Evolutionary conservation across 2,329 filamentous ascomycete genomes (phyloP).

Genomic region (Mariannaea sp.): DNA sequence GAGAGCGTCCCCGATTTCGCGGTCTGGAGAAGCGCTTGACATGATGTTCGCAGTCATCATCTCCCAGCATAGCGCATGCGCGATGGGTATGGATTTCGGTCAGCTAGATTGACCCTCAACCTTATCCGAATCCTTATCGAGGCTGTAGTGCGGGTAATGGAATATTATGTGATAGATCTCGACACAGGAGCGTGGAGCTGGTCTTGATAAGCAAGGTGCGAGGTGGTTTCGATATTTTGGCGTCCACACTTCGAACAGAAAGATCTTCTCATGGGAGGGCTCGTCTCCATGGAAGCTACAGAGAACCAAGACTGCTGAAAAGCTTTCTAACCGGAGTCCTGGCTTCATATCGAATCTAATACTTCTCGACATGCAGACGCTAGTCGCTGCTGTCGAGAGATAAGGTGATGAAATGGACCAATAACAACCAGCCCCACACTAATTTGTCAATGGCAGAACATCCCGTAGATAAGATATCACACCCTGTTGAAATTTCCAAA

Average conservation of each 20-base stretch:
- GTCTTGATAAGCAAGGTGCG: neutral
- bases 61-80: slow-evolving; percentile 1
- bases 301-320: slow-evolving; percentile 1
- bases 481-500: neutral
- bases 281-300: neutral
- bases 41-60: neutral
- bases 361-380: neutral
- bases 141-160: neutral
- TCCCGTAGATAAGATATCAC: neutral
- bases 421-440: neutral
- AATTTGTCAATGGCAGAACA: neutral
- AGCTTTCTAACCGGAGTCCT: neutral
- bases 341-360: neutral
- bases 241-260: neutral
- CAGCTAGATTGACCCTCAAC: neutral
- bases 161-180: neutral
- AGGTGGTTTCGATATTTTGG: neutral
- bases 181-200: neutral
- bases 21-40: neutral
- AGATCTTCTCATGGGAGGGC: neutral
- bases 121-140: neutral
- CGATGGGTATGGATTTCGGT: neutral
- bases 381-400: neutral
- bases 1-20: slow-evolving; percentile 4
- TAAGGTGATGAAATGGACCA: neutral